Conservation (phyloP, 345 rosid species). For the Rhizophora mangle region DNA sequence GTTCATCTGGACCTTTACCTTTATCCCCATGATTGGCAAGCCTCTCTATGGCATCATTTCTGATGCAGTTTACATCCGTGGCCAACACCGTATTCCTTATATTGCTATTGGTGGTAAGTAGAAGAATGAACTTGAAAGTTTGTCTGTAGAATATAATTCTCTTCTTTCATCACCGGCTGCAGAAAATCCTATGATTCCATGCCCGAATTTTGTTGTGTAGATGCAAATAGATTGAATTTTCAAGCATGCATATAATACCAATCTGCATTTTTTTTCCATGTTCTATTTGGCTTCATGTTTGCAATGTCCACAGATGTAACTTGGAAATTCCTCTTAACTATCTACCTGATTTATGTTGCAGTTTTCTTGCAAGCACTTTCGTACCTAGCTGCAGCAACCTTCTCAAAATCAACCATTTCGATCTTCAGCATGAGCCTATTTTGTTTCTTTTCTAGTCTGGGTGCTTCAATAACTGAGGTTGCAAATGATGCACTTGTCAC, state of each 20-base stretch:
- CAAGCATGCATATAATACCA: not conserved
- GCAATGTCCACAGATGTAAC: too few species aligned
- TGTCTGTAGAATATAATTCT: too few species aligned
- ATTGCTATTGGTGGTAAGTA: conserved; percentile 80
- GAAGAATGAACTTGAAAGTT: not conserved
- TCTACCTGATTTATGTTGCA: conserved; percentile 31
- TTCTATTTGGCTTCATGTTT: too few species aligned
- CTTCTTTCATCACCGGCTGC: too few species aligned
- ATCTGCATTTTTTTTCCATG: too few species aligned
- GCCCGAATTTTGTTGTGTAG: not conserved
- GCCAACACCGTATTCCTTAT: conserved; percentile 90
- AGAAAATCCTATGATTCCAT: too few species aligned
- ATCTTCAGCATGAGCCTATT: conserved; percentile 41
- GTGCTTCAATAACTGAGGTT: conserved; percentile 83
- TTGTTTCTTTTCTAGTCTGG: conserved; percentile 81
- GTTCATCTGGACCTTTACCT: conserved; percentile 70
- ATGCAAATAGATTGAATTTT: not conserved
- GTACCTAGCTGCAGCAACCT: conserved; percentile 64
- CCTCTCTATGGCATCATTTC: conserved; percentile 78
- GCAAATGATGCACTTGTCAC: conserved; percentile 94
- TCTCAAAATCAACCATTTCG: conserved; percentile 58
- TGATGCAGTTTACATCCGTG: conserved; percentile 64
- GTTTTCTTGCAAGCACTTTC: conserved; percentile 79
- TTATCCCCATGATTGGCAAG: conserved; percentile 88
- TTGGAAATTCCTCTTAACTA: not conserved